Percentiles rank a stretch among this genome's conserved stretches.
Evolutionary conservation across 1,284 basidiomycete genomes (phyloP).

Genomic region (Anthracocystis panici-leucophaei): DNA sequence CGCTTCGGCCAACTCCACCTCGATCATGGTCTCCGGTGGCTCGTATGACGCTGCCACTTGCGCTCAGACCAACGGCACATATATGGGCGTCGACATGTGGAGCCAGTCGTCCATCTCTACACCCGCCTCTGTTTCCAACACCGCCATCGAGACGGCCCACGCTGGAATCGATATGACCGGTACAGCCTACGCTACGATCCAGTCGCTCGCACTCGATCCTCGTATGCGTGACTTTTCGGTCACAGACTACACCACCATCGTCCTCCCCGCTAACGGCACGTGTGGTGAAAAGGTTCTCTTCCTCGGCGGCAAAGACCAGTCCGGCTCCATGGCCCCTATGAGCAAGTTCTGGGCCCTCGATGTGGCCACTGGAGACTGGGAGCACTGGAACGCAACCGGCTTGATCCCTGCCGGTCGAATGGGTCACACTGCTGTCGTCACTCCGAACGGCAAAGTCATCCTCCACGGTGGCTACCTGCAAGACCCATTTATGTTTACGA

Average conservation of each 20-base stretch:
- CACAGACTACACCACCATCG: slow-evolving; percentile 61
- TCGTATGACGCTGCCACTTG: slow-evolving; percentile 27
- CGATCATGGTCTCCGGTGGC: slow-evolving; percentile 41
- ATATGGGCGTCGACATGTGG: slow-evolving; percentile 45
- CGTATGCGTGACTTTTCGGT: slow-evolving; percentile 53
- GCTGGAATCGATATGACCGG: slow-evolving; percentile 23
- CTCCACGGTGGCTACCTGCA: slow-evolving; percentile 67
- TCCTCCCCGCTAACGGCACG: slow-evolving; percentile 30
- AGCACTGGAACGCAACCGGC: slow-evolving; percentile 47
- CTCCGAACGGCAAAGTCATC: slow-evolving; percentile 61
- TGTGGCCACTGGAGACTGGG: slow-evolving; percentile 55
- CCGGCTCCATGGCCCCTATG: slow-evolving; percentile 52
- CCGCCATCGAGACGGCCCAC: slow-evolving; percentile 15
- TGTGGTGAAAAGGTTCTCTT: slow-evolving; percentile 50
- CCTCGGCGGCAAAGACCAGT: slow-evolving; percentile 66
- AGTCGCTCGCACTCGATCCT: slow-evolving; percentile 36
- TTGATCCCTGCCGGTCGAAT: slow-evolving; percentile 63
- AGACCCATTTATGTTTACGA: slow-evolving; percentile 20
- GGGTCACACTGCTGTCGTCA: slow-evolving; percentile 64
- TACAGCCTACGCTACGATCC: slow-evolving; percentile 12
- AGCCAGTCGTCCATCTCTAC: slow-evolving; percentile 3
- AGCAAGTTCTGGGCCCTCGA: slow-evolving; percentile 62
- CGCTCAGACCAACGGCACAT: slow-evolving; percentile 21
- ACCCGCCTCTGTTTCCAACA: background rate
- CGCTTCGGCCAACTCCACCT: slow-evolving; percentile 11